A percentile compares a stretch with the other conserved stretches of the same genome.
Evolutionary conservation across 2,329 filamentous ascomycete species (phyloP).

Genomic region (Fusarium globosum): DNA sequence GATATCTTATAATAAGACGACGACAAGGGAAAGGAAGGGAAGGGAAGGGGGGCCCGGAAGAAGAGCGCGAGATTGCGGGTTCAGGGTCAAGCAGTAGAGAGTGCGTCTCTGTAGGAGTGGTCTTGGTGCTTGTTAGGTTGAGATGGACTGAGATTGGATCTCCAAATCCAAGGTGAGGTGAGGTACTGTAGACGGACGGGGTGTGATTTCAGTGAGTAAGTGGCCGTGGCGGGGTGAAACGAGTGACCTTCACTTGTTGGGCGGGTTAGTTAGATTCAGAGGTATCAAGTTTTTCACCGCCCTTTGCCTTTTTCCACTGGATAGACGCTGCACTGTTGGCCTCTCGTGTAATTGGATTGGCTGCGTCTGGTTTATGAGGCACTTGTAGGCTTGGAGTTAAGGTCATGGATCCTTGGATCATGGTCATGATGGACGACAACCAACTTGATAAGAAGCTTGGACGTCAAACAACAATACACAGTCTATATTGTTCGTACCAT

Average conservation of each 20-base stretch:
- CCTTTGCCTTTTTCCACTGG: slow-evolving; percentile 39
- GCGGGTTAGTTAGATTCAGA: slow-evolving; percentile 33
- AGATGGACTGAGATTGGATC: slow-evolving; percentile 40
- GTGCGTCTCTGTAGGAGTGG: background rate
- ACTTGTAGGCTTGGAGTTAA: slow-evolving; percentile 19
- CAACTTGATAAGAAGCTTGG: slow-evolving; percentile 16
- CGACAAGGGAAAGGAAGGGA: slow-evolving; percentile 10
- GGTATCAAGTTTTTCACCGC: slow-evolving; percentile 44
- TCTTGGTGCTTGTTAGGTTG: slow-evolving; percentile 8
- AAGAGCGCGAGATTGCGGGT: slow-evolving; percentile 42
- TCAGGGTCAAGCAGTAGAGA: slow-evolving; percentile 9
- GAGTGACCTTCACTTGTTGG: slow-evolving; percentile 39
- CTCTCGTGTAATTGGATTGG: slow-evolving; percentile 31
- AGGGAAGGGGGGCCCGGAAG: slow-evolving; percentile 31
- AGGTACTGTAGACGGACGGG: slow-evolving; percentile 3
- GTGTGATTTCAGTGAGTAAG: slow-evolving; percentile 12
- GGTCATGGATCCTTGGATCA: slow-evolving; percentile 13
- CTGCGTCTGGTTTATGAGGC: slow-evolving; percentile 15
- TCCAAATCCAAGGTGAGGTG: slow-evolving; percentile 25
- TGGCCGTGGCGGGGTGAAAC: slow-evolving; percentile 31
- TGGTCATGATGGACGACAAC: slow-evolving; percentile 26
- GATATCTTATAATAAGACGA: slow-evolving; percentile 33
- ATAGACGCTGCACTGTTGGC: slow-evolving; percentile 26
- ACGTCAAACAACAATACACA: slow-evolving; percentile 12
- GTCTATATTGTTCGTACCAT: background rate